Base-by-base conservation (phyloP, 1,284 basidiomycete genomes). In the Ustilago nuda region DNA sequence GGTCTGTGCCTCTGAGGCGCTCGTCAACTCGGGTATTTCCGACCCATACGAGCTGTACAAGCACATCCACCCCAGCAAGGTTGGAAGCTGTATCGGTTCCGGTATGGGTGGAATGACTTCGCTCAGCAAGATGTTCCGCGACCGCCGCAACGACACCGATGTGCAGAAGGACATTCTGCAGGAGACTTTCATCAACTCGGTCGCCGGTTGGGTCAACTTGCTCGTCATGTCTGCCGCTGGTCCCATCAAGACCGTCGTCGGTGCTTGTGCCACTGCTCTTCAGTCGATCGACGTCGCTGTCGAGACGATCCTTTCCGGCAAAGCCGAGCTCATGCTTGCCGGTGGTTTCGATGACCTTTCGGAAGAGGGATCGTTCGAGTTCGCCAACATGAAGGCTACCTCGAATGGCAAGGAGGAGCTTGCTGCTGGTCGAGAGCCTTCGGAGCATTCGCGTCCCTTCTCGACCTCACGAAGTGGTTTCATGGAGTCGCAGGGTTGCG, bases 331-430 rank as follows among this genome's bases (percentile, higher is more conserved):
- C 85, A 99, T 99, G 97, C 92, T 99, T 75, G 93, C 96, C 50
- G 97, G 97, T 87, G 97, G 96, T 67, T 98, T 95, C 88, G 97
- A 99, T 84, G 97, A 99, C 87, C 91, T 98, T 85, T 93, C 92
- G 80, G 97, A 99, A 87, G 95, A 98, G 87, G 95, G 95, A 27
- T 96, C 95, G 19, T 96, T 91, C 87, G 95, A 98, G 87, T 87
- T 87, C 87, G 96, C 95, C 65, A 98, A 98, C 89, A 99, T 99
- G 97, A 97, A 98, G 88, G 97, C 97, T 7, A 99, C 97, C 8
- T 95, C 93, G 87, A 98, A 96, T 85, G 92, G 95, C 6, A 93
- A 95, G 87, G 93, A 94, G 43, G 97, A 99, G 87, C 93, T 98
- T 83, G 95, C 95, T 9, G 97, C 97, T 91, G 97, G 97, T 74